phyloP scores from a whole-genome alignment of 1,284 basidiomycete species.

The Paramarasmius palmivorus region DNA sequence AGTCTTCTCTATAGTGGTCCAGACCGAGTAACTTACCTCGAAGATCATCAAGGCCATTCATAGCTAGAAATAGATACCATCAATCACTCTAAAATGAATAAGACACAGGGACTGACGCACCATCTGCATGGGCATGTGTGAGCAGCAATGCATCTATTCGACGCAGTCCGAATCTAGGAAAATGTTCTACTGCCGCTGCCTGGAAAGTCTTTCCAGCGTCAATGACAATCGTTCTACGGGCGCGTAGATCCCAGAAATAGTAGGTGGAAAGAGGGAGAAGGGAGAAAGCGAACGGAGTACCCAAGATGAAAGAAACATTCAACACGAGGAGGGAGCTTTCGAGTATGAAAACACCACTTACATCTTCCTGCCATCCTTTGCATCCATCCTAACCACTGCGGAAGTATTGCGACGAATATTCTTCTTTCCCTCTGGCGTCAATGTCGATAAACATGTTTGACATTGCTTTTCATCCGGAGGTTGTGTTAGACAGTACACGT shows the following conservation, averaged over 20 bases:
- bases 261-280: not conserved
- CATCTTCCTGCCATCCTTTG: constrained; percentile 38
- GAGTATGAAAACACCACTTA: constrained; percentile 3
- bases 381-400: constrained; percentile 55
- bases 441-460: constrained; percentile 66
- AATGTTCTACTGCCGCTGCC: constrained; percentile 76
- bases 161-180: constrained; percentile 73
- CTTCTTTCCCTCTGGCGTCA: constrained; percentile 65
- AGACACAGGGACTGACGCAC: constrained; percentile 36
- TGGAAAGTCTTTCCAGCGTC: constrained; percentile 84
- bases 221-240: constrained; percentile 66
- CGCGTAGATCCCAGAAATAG: not conserved
- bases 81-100: constrained; percentile 1
- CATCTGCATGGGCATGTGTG: constrained; percentile 80
- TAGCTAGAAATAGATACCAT: constrained; percentile 46
- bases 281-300: not conserved
- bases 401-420: constrained; percentile 80
- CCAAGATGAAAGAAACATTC: not conserved
- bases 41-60: constrained; percentile 83
- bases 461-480: constrained; percentile 50
- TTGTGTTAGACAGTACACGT: constrained; percentile 66
- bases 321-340: not conserved
- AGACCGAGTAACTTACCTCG: constrained; percentile 48
- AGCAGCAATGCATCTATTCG: constrained; percentile 78
- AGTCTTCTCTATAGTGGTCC: constrained; percentile 12